phyloP scores from a whole-genome alignment of 495 filamentous ascomycete species.

The Apiosordaria backusii region DNA sequence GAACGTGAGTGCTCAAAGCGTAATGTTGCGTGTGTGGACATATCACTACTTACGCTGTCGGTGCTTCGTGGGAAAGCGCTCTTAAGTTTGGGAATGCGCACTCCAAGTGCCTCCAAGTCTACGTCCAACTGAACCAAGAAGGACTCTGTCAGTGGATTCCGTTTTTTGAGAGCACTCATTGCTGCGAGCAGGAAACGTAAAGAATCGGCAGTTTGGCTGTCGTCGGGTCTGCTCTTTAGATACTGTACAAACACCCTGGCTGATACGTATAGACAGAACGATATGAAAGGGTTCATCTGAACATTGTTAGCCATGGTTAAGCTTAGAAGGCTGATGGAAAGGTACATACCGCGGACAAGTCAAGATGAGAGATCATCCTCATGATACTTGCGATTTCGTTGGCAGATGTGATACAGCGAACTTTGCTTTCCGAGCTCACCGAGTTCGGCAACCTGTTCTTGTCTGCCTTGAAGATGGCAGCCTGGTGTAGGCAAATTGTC shows the following conservation, averaged over 20 bases:
- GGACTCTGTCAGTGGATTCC: slow-evolving; percentile 90
- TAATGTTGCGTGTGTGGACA: no score
- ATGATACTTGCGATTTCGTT: slow-evolving; percentile 95
- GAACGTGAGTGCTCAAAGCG: not conserved
- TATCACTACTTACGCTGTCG: slow-evolving; percentile 42
- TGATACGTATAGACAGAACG: slow-evolving; percentile 93
- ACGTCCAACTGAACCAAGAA: slow-evolving; percentile 93
- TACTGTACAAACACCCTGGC: slow-evolving; percentile 96
- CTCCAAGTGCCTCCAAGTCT: slow-evolving; percentile 69
- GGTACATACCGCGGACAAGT: slow-evolving; percentile 71
- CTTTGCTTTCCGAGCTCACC: slow-evolving; percentile 82
- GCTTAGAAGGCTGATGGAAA: not conserved
- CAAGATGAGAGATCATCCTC: slow-evolving; percentile 89
- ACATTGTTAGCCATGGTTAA: slow-evolving; percentile 2
- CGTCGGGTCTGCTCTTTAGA: slow-evolving; percentile 80
- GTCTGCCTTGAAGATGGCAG: slow-evolving; percentile 95
- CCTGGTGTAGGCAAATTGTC: slow-evolving; percentile 95
- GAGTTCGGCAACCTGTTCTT: slow-evolving; percentile 75
- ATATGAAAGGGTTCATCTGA: slow-evolving; percentile 94
- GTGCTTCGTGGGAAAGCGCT: slow-evolving; percentile 47
- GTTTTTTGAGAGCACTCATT: slow-evolving; percentile 81
- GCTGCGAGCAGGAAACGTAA: slow-evolving; percentile 85
- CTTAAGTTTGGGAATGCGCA: slow-evolving; percentile 51
- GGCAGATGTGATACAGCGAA: slow-evolving; percentile 88
- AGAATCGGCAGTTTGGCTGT: slow-evolving; percentile 75